These are phyloP conservation scores for Terana coerulea DNA, from an alignment of 768 basidiomycete genomes.

Conservation along the genomic window DNA sequence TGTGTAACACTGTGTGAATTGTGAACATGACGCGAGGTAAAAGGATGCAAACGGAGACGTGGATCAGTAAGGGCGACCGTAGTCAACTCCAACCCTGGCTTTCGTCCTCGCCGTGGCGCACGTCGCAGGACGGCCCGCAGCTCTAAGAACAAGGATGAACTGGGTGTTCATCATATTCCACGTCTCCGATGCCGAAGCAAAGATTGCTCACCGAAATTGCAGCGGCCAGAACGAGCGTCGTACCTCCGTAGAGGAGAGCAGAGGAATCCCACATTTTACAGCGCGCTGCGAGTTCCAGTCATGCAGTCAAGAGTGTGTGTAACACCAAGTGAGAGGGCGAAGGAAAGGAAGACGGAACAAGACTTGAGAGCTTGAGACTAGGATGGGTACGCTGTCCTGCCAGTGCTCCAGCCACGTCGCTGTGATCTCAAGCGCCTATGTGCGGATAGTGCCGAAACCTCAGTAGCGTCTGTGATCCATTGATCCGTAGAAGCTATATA, in stretches of 20 bases:
- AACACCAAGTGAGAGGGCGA: too few species aligned
- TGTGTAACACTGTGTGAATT: conserved; percentile 54
- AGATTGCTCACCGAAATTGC: conserved; percentile 21
- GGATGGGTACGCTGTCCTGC: too few species aligned
- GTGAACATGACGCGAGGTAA: conserved; percentile 12
- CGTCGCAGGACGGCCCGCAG: conserved; percentile 49
- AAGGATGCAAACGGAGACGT: conserved; percentile 12
- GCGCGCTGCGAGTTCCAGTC: neutral
- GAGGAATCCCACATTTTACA: neutral
- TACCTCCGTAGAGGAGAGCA: neutral
- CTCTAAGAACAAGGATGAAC: conserved; percentile 97
- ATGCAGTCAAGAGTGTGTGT: too few species aligned
- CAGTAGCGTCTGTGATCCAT: too few species aligned
- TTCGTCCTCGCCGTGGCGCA: conserved; percentile 67
- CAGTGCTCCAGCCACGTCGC: too few species aligned
- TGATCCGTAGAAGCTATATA: too few species aligned
- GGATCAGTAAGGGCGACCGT: conserved; percentile 35
- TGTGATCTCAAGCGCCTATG: too few species aligned
- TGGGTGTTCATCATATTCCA: conserved; percentile 54
- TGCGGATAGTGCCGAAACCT: too few species aligned
- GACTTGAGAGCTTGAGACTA: too few species aligned
- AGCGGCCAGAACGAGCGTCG: conserved; percentile 17
- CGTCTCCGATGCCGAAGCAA: neutral
- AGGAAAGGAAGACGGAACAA: too few species aligned
- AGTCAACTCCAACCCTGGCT: conserved; percentile 44